phyloP scores from a whole-genome alignment of 768 basidiomycete genomes.

The Naganishia randhawae region DNA sequence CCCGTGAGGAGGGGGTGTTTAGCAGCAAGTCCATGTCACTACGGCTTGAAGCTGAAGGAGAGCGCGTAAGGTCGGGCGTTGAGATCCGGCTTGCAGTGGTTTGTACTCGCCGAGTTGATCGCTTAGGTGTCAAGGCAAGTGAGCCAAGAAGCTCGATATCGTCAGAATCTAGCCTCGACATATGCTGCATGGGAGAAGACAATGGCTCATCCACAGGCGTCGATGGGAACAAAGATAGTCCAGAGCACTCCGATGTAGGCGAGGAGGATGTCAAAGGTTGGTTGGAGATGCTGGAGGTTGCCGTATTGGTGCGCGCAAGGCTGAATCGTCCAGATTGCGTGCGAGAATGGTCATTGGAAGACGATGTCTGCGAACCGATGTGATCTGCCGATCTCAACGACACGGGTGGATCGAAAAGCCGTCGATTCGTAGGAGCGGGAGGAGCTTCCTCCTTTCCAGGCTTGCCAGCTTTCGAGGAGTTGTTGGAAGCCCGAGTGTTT shows the following conservation, averaged over 20 bases:
- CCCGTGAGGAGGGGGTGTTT: constrained; percentile 3
- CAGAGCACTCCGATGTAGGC: constrained; percentile 4
- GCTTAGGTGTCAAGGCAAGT: constrained; percentile 15
- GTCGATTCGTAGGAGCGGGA: constrained; percentile 5
- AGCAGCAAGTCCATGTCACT: constrained; percentile 7
- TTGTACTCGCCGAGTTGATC: neutral
- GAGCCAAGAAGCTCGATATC: constrained; percentile 1
- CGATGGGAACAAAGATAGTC: neutral
- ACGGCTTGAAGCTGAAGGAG: constrained; percentile 15
- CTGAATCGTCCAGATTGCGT: neutral
- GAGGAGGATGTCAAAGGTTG: neutral
- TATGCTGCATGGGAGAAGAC: neutral
- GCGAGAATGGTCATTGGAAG: neutral
- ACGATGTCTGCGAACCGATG: neutral
- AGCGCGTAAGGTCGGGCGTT: constrained; percentile 15
- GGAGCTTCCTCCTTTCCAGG: neutral
- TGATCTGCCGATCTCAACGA: neutral
- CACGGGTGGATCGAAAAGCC: constrained; percentile 6
- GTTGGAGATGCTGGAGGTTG: neutral
- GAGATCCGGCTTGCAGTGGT: neutral
- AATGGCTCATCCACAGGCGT: neutral
- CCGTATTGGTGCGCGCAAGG: constrained; percentile 7
- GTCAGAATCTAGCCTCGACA: constrained; percentile 2
- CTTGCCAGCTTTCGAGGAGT: neutral
- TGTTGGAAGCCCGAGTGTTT: neutral